Base-by-base conservation (phyloP, 768 basidiomycete species). In the Lentinula detonsa region DNA sequence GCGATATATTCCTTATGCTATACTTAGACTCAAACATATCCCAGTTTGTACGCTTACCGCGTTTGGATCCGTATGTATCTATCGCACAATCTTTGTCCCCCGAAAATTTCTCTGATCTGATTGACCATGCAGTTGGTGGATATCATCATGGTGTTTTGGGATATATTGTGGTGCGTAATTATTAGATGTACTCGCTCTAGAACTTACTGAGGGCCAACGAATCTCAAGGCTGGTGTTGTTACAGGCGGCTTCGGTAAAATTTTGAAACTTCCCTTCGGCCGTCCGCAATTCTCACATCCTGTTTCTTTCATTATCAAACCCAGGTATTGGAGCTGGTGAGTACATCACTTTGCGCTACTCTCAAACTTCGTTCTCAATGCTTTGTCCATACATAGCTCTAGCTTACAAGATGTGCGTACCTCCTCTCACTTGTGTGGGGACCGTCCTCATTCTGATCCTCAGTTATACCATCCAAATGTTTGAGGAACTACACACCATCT, bases 31-130 rank as follows among this genome's bases (percentile, higher is more conserved):
- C 18, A 46, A 37, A n/a, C 51, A 15, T 49, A 52, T 23, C 18
- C 15, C 40, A 80, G 80, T 62, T 64, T 81, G 23, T 82, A 82
- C 50, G 72, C 78, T 5, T 72, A 72, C 60, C 75, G 81, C 3
- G 76, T 81, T 7, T 81, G 79, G 79, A 68, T 76, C 52, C 75
- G 79, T 82, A 57, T 68, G 79, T 78, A 9, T 8, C 50, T 61
- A 7, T 53, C 2, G 21, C 15, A 31, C 59, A 50, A 37, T 54
- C 37, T 39, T 45, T 34, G 46, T 15, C 33, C n/a, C 16, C 52
- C n/a, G 31, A 28, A 3, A 21, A 33, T 49, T 57, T 42, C 45
- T 49, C n/a, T n/a, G 9, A 31, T 18, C 13, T n/a, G 15, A 34
- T 7, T 53, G 31, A 53, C 51, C 16, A 53, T 35, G n/a, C 31